Evolutionary conservation across 2,329 filamentous ascomycete genomes (phyloP), one percentile per base, ranked within the genome.

Genomic region (Colletotrichum lindemuthianum): DNA sequence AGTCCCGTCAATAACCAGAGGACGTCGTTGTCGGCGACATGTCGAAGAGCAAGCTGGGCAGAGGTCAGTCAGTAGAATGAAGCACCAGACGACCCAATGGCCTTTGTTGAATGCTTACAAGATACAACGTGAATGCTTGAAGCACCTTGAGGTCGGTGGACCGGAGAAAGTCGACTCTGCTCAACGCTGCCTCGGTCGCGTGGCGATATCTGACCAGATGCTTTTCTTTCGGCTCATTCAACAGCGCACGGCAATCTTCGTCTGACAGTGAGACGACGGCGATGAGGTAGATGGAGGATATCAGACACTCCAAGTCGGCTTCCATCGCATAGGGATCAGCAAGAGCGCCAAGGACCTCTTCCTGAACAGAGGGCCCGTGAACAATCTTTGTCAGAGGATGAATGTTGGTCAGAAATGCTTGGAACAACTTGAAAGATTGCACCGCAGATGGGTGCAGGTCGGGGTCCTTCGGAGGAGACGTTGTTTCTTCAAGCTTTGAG

Each of bases 381-480:
- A 92, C 86, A 47, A 87, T 77, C 72, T 93, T 93, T 68, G 88
- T 86, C 47, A 92, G 74, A 0, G 91, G 90, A 69, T 94, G 90
- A 57, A 94, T 87, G 65, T 92, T 89, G 51, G 92, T 87, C 5
- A 93, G 78, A 67, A 89, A 93, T 8, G 87, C 79, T 72, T 92
- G 89, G 91, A 91, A 94, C 5, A 94, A 81, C 54, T 84, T 83
- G 70, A 92, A 63, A 2, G 60, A 59, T 37, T 63, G 60, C 2
- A 63, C 34, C 8, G 60, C 54, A 4, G 48, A 63, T 11, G 60
- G 60, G 11, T 63, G 24, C 5, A 63, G n/a, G n/a, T n/a, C n/a
- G n/a, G n/a, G 45, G 10, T 41, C n/a, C 13, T 57, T 10, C 2
- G 13, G 39, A 4, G 8, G 34, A 15, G n/a, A 11, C 10, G 13